Evolutionary conservation across 805 yeast genomes (phyloP).

Genomic region (Kluyveromyces siamensis): DNA sequence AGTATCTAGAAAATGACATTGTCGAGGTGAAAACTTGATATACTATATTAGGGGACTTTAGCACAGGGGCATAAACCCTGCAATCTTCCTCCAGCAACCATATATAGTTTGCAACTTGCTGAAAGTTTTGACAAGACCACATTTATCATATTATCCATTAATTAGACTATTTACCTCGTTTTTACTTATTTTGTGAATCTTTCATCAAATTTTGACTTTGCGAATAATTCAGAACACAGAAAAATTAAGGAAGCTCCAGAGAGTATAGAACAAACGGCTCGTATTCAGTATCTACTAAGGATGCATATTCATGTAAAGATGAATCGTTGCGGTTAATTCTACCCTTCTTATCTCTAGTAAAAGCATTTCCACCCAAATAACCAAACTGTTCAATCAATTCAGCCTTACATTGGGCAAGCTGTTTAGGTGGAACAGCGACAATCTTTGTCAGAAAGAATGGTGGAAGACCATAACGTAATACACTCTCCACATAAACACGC

Average conservation of each 20-base stretch:
- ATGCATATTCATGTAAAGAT: conserved; percentile 76
- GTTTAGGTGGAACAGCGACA: conserved; percentile 38
- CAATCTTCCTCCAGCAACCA: background rate
- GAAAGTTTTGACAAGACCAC: background rate
- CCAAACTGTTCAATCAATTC: conserved; percentile 72
- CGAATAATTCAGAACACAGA: background rate
- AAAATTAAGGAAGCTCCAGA: conserved; percentile 10
- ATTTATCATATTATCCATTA: background rate
- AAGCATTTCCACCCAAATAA: conserved; percentile 86
- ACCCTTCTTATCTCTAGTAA: conserved; percentile 57
- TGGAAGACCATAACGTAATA: conserved; percentile 92
- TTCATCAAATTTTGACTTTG: background rate
- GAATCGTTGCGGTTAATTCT: conserved; percentile 48
- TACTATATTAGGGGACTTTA: no score
- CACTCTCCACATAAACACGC: conserved; percentile 85
- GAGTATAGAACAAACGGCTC: conserved; percentile 91
- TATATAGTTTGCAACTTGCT: no score
- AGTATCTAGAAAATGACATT: no score
- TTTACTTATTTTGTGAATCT: no score
- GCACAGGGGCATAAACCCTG: no score
- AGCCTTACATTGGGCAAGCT: conserved; percentile 49
- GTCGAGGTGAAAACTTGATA: no score
- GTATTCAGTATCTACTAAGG: conserved; percentile 88
- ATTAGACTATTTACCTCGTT: background rate
- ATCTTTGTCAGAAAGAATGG: conserved; percentile 66